Percentiles rank a stretch among this genome's conserved stretches.
Conservation (phyloP, 768 basidiomycete genomes). For the Baorangia bicolor region DNA sequence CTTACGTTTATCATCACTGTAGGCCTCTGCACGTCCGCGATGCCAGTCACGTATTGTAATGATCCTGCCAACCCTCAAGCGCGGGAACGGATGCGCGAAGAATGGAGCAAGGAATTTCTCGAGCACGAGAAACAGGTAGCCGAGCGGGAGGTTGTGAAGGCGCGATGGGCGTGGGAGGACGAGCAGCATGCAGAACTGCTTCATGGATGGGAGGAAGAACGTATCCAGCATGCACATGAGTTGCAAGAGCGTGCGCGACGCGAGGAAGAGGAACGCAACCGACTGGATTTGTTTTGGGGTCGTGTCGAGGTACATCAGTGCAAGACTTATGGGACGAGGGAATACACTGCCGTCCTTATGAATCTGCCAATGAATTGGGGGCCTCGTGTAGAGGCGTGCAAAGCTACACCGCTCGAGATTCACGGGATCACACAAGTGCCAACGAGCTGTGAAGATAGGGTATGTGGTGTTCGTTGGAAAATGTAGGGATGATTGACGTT, state of each 20-base stretch:
- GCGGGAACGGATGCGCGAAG: conserved; percentile 19
- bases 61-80: conserved; percentile 19
- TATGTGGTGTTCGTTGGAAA: not conserved
- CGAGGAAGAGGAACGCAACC: conserved; percentile 19
- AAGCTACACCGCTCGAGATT: conserved; percentile 20
- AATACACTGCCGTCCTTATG: conserved; percentile 30
- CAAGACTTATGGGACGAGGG: conserved; percentile 26
- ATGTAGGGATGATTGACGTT: not conserved
- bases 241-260: conserved; percentile 19
- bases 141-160: conserved; percentile 8
- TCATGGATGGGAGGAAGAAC: conserved; percentile 23
- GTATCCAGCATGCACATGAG: conserved; percentile 11
- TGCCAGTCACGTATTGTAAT: conserved; percentile 19
- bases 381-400: conserved; percentile 25
- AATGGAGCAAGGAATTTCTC: conserved; percentile 20
- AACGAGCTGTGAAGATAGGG: conserved; percentile 22
- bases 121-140: conserved; percentile 16
- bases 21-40: conserved; percentile 1
- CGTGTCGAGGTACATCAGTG: conserved; percentile 21
- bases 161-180: conserved; percentile 23
- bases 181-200: conserved; percentile 4
- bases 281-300: conserved; percentile 25
- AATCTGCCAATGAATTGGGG: conserved; percentile 29
- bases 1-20: not conserved
- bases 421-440: conserved; percentile 22